Conservation (phyloP, 352 stramenopile species). For the Pythium oligandrum region DNA sequence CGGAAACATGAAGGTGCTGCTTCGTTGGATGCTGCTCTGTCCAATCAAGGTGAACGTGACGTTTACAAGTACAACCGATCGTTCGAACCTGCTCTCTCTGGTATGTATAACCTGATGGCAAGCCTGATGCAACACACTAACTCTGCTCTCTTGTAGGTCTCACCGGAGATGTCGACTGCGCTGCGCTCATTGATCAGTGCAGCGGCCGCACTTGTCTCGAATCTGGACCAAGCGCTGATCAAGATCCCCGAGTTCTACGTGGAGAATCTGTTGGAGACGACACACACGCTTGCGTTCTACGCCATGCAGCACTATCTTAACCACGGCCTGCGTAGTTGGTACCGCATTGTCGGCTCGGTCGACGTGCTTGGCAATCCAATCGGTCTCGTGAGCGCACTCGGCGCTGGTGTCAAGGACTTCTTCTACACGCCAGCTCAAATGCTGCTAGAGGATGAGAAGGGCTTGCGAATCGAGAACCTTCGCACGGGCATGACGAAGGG, state of each 20-base stretch:
- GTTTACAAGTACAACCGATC: conserved; percentile 83
- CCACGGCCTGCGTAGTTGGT: conserved; percentile 79
- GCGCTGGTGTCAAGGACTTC: conserved; percentile 91
- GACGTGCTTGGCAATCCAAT: conserved; percentile 90
- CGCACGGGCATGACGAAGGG: conserved; percentile 87
- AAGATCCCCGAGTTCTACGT: conserved; percentile 88
- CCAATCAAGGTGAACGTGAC: conserved; percentile 86
- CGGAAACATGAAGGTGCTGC: conserved; percentile 65
- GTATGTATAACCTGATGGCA: conserved; percentile 18
- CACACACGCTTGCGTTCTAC: conserved; percentile 79
- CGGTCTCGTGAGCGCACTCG: conserved; percentile 85
- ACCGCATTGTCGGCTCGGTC: conserved; percentile 87
- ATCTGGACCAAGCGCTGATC: conserved; percentile 83
- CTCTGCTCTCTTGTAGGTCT: conserved; percentile 31
- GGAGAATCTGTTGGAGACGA: conserved; percentile 84
- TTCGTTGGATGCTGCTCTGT: conserved; percentile 77
- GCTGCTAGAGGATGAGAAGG: conserved; percentile 87
- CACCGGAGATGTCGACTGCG: conserved; percentile 73
- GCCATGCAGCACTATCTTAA: conserved; percentile 86
- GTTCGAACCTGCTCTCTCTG: conserved; percentile 74
- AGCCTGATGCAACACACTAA: background rate
- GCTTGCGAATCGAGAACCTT: conserved; percentile 78
- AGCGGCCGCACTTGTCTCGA: conserved; percentile 74
- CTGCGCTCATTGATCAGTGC: conserved; percentile 80
- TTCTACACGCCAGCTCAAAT: conserved; percentile 94